Base-by-base conservation (phyloP, 495 filamentous ascomycete genomes). In the Aspergillus sclerotioniger region DNA sequence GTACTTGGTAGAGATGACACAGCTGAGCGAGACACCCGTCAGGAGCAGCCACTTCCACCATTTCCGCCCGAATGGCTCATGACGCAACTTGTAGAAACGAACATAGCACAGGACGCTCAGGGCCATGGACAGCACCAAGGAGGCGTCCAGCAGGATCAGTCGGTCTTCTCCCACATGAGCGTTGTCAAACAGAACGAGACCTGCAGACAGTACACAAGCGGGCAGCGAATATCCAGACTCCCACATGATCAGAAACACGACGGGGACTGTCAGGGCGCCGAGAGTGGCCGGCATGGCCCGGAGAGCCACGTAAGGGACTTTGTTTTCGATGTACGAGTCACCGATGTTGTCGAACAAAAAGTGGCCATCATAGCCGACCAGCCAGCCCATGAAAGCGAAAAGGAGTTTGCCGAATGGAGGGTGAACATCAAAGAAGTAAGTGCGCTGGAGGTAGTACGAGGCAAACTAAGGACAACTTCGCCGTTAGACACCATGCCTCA, bases 31-130 rank as follows among this genome's bases (percentile, higher is more conserved):
- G 67, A 98, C 90, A 46, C 94, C 94, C 15, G 94, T 98, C 64
- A 98, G 75, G 51, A 98, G 84, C 32, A 98, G 82, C 94, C 94
- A 98, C 72, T 98, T 98, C 94, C 94, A 98, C 94, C 94, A 98
- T 70, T 98, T 98, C 50, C 91, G 85, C 15, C 86, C 82, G 68
- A 98, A 98, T 4, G 94, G 82, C 54, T 88, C 81, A 65, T 97
- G 91, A 51, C 94, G 84, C 59, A 95, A 76, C 82, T 98, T 99
- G 80, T 97, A 97, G 80, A 99, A 99, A 43, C 91, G 90, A 66
- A 99, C 85, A 73, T 99, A 98, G 78, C 83, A 90, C 50, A 97
- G 81, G 46, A 99, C 76, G 71, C 91, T 96, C 68, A 94, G 84
- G 6, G 95, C 92, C 92, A 99, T 96, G 62, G 91, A 89, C 57